These are phyloP conservation scores for Eimeria praecox DNA, from an alignment of 169 alveolate genomes.

Conservation along the genomic window DNA sequence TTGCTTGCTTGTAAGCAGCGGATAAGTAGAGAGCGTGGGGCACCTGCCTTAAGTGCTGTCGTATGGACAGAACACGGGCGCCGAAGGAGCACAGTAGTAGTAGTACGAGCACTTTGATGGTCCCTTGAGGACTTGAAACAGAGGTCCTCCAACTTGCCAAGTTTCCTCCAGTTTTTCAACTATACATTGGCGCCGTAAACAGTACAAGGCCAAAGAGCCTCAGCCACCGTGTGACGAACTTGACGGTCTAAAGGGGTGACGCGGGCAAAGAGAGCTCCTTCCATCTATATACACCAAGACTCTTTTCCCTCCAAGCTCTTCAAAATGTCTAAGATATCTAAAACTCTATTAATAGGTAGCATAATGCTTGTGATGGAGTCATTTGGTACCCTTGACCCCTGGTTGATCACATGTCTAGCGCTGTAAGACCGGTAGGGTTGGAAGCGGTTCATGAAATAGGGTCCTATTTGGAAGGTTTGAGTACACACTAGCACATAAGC, in stretches of 20 bases:
- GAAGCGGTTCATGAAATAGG: slow-evolving; percentile 14
- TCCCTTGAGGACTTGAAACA: neutral
- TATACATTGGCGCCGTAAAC: neutral
- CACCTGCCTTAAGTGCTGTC: too few relatives aligned
- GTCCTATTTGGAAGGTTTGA: neutral
- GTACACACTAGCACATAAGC: neutral
- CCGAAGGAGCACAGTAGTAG: neutral
- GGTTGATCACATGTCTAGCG: neutral
- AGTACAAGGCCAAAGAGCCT: neutral
- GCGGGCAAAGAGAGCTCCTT: neutral
- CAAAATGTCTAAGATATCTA: neutral
- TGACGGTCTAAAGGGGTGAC: neutral
- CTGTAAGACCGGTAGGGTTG: neutral
- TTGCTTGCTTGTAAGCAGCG: neutral
- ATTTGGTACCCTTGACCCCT: neutral
- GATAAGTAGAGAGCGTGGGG: too few relatives aligned
- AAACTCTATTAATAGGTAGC: neutral
- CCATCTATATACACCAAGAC: neutral
- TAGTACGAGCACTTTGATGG: too few relatives aligned
- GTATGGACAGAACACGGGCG: too few relatives aligned
- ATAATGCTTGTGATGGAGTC: neutral
- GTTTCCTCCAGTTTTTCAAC: neutral
- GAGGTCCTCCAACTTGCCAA: neutral
- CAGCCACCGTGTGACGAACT: neutral
- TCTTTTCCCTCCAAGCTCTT: neutral